phyloP scores from a whole-genome alignment of 768 basidiomycete genomes.

The Pluteus cervinus region DNA sequence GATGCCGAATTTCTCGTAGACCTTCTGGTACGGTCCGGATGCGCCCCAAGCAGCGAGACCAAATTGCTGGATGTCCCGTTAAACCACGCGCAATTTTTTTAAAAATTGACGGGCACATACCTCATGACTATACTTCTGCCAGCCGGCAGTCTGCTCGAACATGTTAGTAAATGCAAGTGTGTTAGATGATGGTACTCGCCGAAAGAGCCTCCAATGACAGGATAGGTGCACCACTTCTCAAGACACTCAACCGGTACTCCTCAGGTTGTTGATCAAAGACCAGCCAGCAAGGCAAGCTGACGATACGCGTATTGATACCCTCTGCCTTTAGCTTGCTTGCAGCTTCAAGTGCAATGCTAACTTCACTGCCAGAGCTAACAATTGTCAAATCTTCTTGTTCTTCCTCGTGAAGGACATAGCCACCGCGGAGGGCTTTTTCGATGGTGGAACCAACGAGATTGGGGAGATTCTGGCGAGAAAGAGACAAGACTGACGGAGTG shows the following conservation, averaged over 20 bases:
- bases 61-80: slow-evolving; percentile 45
- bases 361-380: slow-evolving; percentile 87
- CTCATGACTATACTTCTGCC: slow-evolving; percentile 89
- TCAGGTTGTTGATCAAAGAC: slow-evolving; percentile 78
- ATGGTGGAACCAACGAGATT: slow-evolving; percentile 86
- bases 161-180: slow-evolving; percentile 5
- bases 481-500: slow-evolving; percentile 80
- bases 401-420: slow-evolving; percentile 85
- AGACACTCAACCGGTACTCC: slow-evolving; percentile 76
- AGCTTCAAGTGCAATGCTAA: slow-evolving; percentile 82
- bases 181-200: slow-evolving; percentile 17
- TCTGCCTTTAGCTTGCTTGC: slow-evolving; percentile 70
- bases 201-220: slow-evolving; percentile 82
- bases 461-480: slow-evolving; percentile 88
- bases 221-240: slow-evolving; percentile 87
- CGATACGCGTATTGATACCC: slow-evolving; percentile 77
- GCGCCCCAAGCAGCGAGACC: slow-evolving; percentile 77
- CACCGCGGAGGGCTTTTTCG: slow-evolving; percentile 78
- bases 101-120: slow-evolving; percentile 19
- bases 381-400: slow-evolving; percentile 80
- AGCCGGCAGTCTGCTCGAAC: slow-evolving; percentile 58
- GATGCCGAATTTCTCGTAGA: slow-evolving; percentile 88
- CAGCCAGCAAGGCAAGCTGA: slow-evolving; percentile 87
- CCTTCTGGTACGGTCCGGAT: slow-evolving; percentile 84
- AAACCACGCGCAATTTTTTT: slow-evolving; percentile 8